Conservation (phyloP, 2,329 filamentous ascomycete genomes). For the Penicillium occitanis region DNA sequence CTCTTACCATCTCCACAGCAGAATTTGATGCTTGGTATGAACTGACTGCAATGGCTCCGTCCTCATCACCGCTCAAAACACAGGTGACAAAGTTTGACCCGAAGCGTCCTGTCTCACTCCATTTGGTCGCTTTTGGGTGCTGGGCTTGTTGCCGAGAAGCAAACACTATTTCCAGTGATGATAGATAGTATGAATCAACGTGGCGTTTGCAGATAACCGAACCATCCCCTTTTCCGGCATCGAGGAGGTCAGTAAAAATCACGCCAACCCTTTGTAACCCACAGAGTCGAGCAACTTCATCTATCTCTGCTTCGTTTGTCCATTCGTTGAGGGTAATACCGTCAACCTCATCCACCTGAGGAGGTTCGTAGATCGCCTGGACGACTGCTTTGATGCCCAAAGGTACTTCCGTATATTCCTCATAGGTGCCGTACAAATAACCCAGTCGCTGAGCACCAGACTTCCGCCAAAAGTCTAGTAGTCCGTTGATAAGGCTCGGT, state of each 20-base stretch:
- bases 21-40: conserved; percentile 95
- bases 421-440: conserved; percentile 86
- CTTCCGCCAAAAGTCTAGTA: conserved; percentile 88
- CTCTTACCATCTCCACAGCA: conserved; percentile 93
- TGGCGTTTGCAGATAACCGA: conserved; percentile 93
- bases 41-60: conserved; percentile 82
- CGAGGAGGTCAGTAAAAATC: conserved; percentile 89
- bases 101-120: conserved; percentile 92
- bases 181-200: conserved; percentile 90
- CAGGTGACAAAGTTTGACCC: conserved; percentile 98
- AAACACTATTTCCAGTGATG: conserved; percentile 88
- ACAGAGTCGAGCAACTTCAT: conserved; percentile 76
- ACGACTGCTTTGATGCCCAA: conserved; percentile 93
- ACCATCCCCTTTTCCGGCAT: conserved; percentile 77
- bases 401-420: conserved; percentile 88
- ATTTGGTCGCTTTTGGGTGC: conserved; percentile 87
- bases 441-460: conserved; percentile 82
- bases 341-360: conserved; percentile 84
- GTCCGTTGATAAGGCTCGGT: conserved; percentile 78
- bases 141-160: conserved; percentile 83
- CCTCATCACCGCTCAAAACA: conserved; percentile 87
- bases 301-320: conserved; percentile 79
- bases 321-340: conserved; percentile 82
- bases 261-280: conserved; percentile 86
- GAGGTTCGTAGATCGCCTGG: conserved; percentile 95